Evolutionary conservation across 2,329 filamentous ascomycete genomes (phyloP).

Genomic region (Pestalotiopsis sp.): DNA sequence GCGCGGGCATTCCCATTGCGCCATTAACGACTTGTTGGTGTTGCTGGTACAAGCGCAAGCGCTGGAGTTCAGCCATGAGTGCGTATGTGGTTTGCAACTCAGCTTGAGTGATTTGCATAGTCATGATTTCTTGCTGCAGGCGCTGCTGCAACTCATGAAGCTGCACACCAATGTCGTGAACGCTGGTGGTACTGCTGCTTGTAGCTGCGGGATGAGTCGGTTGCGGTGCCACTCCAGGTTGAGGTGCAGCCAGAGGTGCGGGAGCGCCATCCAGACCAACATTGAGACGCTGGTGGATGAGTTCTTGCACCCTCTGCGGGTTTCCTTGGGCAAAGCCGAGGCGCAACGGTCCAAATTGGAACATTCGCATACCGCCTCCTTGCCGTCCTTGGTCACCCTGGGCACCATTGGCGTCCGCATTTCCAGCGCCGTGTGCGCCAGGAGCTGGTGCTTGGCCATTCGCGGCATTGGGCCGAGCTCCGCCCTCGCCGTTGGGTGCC

Average conservation of each 20-base stretch:
- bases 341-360: slow-evolving; percentile 74
- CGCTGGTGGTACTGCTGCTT: slow-evolving; percentile 15
- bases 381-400: slow-evolving; percentile 26
- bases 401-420: slow-evolving; percentile 30
- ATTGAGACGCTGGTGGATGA: slow-evolving; percentile 64
- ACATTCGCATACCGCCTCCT: slow-evolving; percentile 58
- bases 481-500: slow-evolving; percentile 35
- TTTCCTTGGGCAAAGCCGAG: slow-evolving; percentile 76
- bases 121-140: slow-evolving; percentile 67
- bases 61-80: slow-evolving; percentile 68
- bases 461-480: slow-evolving; percentile 31
- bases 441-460: slow-evolving; percentile 31
- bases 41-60: slow-evolving; percentile 59
- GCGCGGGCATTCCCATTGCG: slow-evolving; percentile 15
- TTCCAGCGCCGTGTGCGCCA: slow-evolving; percentile 25
- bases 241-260: slow-evolving; percentile 19
- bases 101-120: slow-evolving; percentile 64
- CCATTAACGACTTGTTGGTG: slow-evolving; percentile 26
- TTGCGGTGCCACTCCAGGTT: slow-evolving; percentile 3
- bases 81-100: slow-evolving; percentile 71
- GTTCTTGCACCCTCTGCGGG: slow-evolving; percentile 64
- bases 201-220: slow-evolving; percentile 16
- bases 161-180: slow-evolving; percentile 55
- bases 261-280: slow-evolving; percentile 37
- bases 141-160: slow-evolving; percentile 69